Percentiles rank a stretch among this genome's conserved stretches.
These are phyloP conservation scores for Penicillium sp. DNA, from an alignment of 2,329 filamentous ascomycete genomes.

Conservation along the genomic window DNA sequence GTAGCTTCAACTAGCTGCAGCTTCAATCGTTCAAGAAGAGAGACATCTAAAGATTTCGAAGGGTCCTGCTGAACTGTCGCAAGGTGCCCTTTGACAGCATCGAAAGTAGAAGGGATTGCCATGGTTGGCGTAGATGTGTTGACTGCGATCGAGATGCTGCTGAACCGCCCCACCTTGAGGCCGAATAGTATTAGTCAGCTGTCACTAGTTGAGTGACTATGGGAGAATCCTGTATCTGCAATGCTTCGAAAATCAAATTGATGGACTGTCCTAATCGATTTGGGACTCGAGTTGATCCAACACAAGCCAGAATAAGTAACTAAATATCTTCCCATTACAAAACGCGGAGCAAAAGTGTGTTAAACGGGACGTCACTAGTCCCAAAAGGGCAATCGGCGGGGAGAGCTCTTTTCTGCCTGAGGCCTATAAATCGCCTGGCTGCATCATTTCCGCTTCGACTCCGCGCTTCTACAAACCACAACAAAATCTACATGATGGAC, in stretches of 20 bases:
- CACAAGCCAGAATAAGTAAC: too few relatives aligned
- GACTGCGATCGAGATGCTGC: too few relatives aligned
- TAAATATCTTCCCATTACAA: too few relatives aligned
- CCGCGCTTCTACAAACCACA: conserved; percentile 2
- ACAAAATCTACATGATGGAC: conserved; percentile 24
- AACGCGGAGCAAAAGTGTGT: too few relatives aligned
- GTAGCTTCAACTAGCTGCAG: conserved; percentile 38
- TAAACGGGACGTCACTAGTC: not conserved
- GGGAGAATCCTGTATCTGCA: too few relatives aligned
- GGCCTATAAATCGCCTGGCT: conserved; percentile 9
- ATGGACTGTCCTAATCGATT: too few relatives aligned
- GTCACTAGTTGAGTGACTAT: too few relatives aligned
- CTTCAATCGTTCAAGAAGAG: conserved; percentile 48
- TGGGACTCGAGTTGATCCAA: too few relatives aligned
- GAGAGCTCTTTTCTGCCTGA: conserved; percentile 13
- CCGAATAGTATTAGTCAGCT: too few relatives aligned
- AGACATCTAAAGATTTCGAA: conserved; percentile 42
- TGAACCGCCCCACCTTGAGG: too few relatives aligned
- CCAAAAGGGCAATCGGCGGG: conserved; percentile 16
- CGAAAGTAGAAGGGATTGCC: conserved; percentile 33
- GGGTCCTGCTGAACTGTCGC: conserved; percentile 42
- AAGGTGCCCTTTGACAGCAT: conserved; percentile 40
- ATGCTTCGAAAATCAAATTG: too few relatives aligned
- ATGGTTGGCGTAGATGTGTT: conserved; percentile 23
- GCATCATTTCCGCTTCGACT: conserved; percentile 15